A percentile compares a stretch with the other conserved stretches of the same genome.
Evolutionary conservation across 441 rosid genomes (phyloP).

Genomic region (Theobroma grandiflorum): DNA sequence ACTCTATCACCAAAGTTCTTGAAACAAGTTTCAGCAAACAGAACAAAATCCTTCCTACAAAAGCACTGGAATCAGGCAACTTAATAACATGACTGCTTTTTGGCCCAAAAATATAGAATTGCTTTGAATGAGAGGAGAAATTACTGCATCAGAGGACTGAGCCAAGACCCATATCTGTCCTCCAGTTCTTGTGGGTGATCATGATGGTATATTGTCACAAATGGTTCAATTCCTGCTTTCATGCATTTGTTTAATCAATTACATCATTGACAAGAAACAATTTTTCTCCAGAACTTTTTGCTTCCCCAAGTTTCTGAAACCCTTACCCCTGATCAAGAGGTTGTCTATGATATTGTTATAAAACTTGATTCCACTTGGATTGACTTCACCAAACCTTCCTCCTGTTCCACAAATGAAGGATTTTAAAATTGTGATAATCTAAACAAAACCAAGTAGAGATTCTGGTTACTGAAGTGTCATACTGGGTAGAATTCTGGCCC

Average conservation of each 20-base stretch:
- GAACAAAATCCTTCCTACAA: slow-evolving; percentile 55
- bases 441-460: neutral
- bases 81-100: neutral
- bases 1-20: slow-evolving; percentile 54
- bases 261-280: slow-evolving; percentile 3
- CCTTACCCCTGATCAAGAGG: slow-evolving; percentile 48
- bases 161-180: slow-evolving; percentile 60
- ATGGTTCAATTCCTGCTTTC: slow-evolving; percentile 58
- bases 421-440: neutral
- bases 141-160: slow-evolving; percentile 57
- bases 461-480: slow-evolving; percentile 14
- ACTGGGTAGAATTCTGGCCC: slow-evolving; percentile 56
- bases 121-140: neutral
- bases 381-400: slow-evolving; percentile 56
- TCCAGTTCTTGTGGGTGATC: slow-evolving; percentile 54
- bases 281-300: too few relatives aligned
- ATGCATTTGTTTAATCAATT: slow-evolving; percentile 3
- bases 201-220: slow-evolving; percentile 54
- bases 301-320: neutral
- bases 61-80: neutral
- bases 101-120: neutral
- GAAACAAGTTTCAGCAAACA: slow-evolving; percentile 55
- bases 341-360: slow-evolving; percentile 52
- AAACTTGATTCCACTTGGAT: slow-evolving; percentile 49
- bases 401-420: slow-evolving; percentile 29